Conservation (phyloP, 345 rosid genomes). For the Limnanthes douglasii region DNA sequence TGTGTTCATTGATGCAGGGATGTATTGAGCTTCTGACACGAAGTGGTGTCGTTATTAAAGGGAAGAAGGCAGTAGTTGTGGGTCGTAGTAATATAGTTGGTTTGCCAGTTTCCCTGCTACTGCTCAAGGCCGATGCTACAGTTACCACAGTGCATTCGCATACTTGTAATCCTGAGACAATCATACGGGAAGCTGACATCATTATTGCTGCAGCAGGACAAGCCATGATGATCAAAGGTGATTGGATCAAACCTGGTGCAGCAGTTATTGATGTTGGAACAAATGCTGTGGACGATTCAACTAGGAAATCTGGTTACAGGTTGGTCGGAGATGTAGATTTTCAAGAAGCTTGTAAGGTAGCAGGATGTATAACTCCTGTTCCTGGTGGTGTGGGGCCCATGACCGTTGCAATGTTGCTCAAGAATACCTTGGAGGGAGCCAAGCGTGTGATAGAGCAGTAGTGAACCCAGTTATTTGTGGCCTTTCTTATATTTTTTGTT, state of each 20-base stretch:
- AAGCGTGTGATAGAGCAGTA: conserved; percentile 41
- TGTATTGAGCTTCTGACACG: conserved; percentile 76
- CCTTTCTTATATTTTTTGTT: too few relatives aligned
- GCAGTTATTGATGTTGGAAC: conserved; percentile 94
- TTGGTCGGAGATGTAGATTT: conserved; percentile 93
- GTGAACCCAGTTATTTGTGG: conserved; percentile 1
- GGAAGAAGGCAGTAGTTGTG: conserved; percentile 74
- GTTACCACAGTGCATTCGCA: conserved; percentile 66
- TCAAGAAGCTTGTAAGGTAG: conserved; percentile 59
- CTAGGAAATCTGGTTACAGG: conserved; percentile 65
- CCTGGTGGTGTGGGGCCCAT: conserved; percentile 98
- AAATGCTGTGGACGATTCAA: conserved; percentile 62
- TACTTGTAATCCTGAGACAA: conserved; percentile 44
- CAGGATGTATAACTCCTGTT: conserved; percentile 80
- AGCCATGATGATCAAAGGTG: conserved; percentile 73
- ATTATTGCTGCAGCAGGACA: conserved; percentile 92
- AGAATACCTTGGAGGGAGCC: conserved; percentile 73
- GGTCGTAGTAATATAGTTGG: conserved; percentile 96
- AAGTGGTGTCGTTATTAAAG: conserved; percentile 53
- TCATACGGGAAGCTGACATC: conserved; percentile 79
- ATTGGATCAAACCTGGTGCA: conserved; percentile 95
- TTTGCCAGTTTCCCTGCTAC: conserved; percentile 68
- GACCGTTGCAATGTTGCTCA: conserved; percentile 90
- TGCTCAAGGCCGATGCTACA: conserved; percentile 92
- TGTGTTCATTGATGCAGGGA: conserved; percentile 31